Base-by-base conservation (phyloP, 768 basidiomycete genomes). In the Suillus ampliporus region DNA sequence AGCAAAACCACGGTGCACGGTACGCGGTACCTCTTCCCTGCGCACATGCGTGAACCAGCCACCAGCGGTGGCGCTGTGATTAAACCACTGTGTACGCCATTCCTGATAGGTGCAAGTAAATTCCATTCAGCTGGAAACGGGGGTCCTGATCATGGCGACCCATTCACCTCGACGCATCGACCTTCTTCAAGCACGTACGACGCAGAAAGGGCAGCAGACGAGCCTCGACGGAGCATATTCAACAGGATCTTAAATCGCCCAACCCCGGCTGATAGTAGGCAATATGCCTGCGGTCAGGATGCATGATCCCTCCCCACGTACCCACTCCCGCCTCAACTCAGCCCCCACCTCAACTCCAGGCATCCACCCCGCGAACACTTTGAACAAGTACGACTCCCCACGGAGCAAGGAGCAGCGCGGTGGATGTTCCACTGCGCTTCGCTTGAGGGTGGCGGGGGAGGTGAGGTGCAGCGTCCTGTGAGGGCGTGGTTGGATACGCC, bases 1-100 rank as follows among this genome's bases (percentile, higher is more conserved):
- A 75, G 74, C 57, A 75, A 77, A 61, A 57, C 46, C 13, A 74
- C 72, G 1, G 34, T 75, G 43, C 75, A 77, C 15, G 74, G 70
- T 35, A 67, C 72, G 9, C 64, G 65, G 48, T 74, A 75, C 60
- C 28, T 34, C 56, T 63, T 51, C 31, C 50, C 74, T 23, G 58
- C 65, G 19, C 65, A 58, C 34, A 53, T 26, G 17, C 46, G 57
- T n/a, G 38, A 52, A 13, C 72, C 67, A 69, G 54, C 56, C 23
- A 23, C 59, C 15, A 21, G 28, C 17, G 57, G 47, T n/a, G 19
- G 5, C 3, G 28, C 63, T 37, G 70, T 38, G n/a, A 15, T 61
- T 10, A 35, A 21, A 34, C 48, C 48, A 26, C 35, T 35, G 47
- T 28, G 62, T 21, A 60, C 57, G n/a, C n/a, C 64, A 5, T 34